Conservation (phyloP, 1,284 basidiomycete species). For the Lentinula novae-zelandiae region DNA sequence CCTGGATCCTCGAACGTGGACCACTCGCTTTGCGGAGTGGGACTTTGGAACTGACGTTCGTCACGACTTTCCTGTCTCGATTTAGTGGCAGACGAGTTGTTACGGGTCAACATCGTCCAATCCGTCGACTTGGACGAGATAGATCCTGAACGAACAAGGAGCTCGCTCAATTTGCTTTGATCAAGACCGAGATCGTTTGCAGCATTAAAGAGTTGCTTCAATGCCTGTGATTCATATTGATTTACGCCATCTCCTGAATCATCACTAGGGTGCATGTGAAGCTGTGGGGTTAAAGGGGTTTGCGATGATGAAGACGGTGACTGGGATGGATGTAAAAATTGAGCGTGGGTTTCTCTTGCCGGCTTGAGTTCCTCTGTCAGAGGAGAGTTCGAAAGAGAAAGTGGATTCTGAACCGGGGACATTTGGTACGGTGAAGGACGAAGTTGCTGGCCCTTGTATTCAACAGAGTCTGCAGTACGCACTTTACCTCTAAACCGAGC, state of each 20-base stretch:
- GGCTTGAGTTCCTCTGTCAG: conserved; percentile 10
- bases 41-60: conserved; percentile 16
- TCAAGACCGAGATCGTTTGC: conserved; percentile 72
- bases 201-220: conserved; percentile 72
- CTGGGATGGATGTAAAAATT: background rate
- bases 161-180: conserved; percentile 61
- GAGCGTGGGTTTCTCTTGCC: conserved; percentile 1
- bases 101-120: conserved; percentile 42
- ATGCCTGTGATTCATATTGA: conserved; percentile 33
- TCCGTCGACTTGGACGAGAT: conserved; percentile 51
- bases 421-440: conserved; percentile 6
- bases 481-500: conserved; percentile 68
- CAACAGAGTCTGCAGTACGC: conserved; percentile 34
- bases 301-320: background rate
- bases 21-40: conserved; percentile 27
- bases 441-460: conserved; percentile 3
- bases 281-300: conserved; percentile 15
- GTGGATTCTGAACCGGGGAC: background rate
- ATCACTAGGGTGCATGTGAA: conserved; percentile 19
- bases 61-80: conserved; percentile 18
- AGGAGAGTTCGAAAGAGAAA: background rate
- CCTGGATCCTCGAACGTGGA: conserved; percentile 33
- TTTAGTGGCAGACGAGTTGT: conserved; percentile 34
- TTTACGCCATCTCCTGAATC: conserved; percentile 15
- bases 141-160: conserved; percentile 66